phyloP scores from a whole-genome alignment of 495 filamentous ascomycete species.

The Aspergillus avenaceus region DNA sequence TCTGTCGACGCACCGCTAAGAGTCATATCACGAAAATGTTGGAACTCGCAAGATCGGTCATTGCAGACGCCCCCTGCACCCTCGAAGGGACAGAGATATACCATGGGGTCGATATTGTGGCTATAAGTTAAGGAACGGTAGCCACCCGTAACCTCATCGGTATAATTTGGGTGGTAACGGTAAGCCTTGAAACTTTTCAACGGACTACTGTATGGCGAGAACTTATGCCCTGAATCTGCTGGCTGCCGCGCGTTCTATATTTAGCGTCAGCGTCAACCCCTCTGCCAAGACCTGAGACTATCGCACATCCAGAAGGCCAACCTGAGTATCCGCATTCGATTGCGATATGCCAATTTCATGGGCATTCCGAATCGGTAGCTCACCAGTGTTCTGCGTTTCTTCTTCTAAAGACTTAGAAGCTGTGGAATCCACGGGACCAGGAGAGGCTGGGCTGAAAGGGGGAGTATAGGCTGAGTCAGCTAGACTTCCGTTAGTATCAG shows the following conservation, averaged over 20 bases:
- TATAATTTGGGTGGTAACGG: slow-evolving; percentile 78
- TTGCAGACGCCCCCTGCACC: slow-evolving; percentile 72
- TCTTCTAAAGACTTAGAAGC: slow-evolving; percentile 14
- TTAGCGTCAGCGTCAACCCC: slow-evolving; percentile 8
- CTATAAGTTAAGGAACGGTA: slow-evolving; percentile 91
- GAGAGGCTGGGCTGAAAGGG: slow-evolving; percentile 31
- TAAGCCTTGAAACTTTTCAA: slow-evolving; percentile 79
- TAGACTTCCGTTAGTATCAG: slow-evolving; percentile 27
- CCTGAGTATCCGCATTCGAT: slow-evolving; percentile 17
- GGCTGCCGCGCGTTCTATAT: slow-evolving; percentile 22
- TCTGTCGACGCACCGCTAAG: slow-evolving; percentile 72
- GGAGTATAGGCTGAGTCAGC: slow-evolving; percentile 33
- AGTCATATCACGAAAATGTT: slow-evolving; percentile 76
- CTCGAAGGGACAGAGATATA: slow-evolving; percentile 70
- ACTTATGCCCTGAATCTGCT: slow-evolving; percentile 29
- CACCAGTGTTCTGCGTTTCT: slow-evolving; percentile 17
- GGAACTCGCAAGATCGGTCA: slow-evolving; percentile 60
- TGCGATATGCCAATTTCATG: slow-evolving; percentile 23
- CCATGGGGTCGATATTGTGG: slow-evolving; percentile 72
- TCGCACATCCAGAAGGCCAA: slow-evolving; percentile 38
- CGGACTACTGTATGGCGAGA: slow-evolving; percentile 78
- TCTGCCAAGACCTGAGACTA: slow-evolving; percentile 12
- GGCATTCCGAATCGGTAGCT: slow-evolving; percentile 28
- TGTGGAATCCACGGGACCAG: slow-evolving; percentile 17
- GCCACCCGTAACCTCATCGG: slow-evolving; percentile 64